A percentile compares a stretch with the other conserved stretches of the same genome.
phyloP scores from a whole-genome alignment of 2,329 filamentous ascomycete species.

The Aspergillus proliferans region DNA sequence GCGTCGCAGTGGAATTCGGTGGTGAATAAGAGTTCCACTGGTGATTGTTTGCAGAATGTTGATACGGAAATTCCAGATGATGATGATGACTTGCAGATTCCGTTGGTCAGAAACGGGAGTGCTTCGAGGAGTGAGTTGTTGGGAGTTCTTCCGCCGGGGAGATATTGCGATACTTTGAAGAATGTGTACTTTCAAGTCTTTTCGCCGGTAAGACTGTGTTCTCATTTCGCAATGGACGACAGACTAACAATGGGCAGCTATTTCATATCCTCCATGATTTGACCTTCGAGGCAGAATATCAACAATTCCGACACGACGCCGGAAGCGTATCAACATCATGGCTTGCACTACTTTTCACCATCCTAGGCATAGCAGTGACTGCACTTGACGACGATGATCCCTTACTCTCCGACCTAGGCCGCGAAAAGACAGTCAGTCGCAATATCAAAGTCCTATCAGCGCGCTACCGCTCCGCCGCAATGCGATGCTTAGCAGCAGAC shows the following conservation, averaged over 20 bases:
- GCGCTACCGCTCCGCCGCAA: constrained; percentile 32
- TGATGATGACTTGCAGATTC: constrained; percentile 29
- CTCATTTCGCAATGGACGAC: too few relatives aligned
- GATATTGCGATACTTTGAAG: constrained; percentile 32
- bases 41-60: constrained; percentile 19
- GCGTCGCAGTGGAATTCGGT: constrained; percentile 27
- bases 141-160: constrained; percentile 27
- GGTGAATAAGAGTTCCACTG: constrained; percentile 18
- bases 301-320: constrained; percentile 30
- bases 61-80: constrained; percentile 23
- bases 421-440: constrained; percentile 29
- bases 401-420: constrained; percentile 31
- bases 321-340: constrained; percentile 31
- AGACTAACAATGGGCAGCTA: constrained; percentile 15
- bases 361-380: constrained; percentile 34
- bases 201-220: constrained; percentile 26
- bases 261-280: constrained; percentile 39
- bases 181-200: constrained; percentile 34
- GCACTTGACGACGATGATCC: constrained; percentile 32
- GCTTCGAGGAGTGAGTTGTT: constrained; percentile 25
- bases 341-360: constrained; percentile 35
- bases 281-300: constrained; percentile 36
- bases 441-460: constrained; percentile 33
- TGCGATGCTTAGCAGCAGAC: constrained; percentile 36
- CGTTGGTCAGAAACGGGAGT: constrained; percentile 20